Base-by-base conservation (phyloP, 768 basidiomycete genomes). In the Amanita exitialis region DNA sequence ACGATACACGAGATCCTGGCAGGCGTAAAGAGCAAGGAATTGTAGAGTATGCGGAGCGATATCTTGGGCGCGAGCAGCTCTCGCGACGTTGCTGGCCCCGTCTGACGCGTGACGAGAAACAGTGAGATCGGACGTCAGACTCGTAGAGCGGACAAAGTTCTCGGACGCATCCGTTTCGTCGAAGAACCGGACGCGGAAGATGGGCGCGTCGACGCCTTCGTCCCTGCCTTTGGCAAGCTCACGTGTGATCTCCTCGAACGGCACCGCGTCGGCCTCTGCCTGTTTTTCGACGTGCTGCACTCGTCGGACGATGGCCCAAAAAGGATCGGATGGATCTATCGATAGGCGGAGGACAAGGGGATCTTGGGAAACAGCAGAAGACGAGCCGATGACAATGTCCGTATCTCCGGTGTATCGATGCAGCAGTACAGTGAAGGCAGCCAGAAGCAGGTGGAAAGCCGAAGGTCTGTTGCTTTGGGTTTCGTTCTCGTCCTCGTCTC, bases 161-260 rank as follows among this genome's bases (percentile, higher is more conserved):
- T 82, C 85, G 44, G 74, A 82, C 34, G 79, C 67, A 57, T 90
- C 89, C 1, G 85, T 93, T 64, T 88, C 89, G 61, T 97, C 93
- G 64, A 96, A 92, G 74, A 97, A 96, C n/a, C 93, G 83, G 37
- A 96, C 92, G 46, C 93, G 80, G 69, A 96, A 97, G 23, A 97
- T 73, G 3, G 86, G 86, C 18, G 73, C 76, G 35, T 79, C 77
- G 10, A 73, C 58, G 9, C 70, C 66, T 30, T 83, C 84, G 15
- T 84, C 79, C 56, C 79, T 83, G 59, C 74, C 77, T 59, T 78
- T 79, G 49, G 74, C 76, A 46, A 96, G 69, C 7, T 81, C 85
- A 42, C 74, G 75, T 15, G 85, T 74, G 51, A 97, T 76, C 1
- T 71, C 66, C 56, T 93, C 87, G 62, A 91, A 91, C 0, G 94